Evolutionary conservation across 805 yeast species (phyloP), one percentile per base, ranked within the genome.

Genomic region (Candida sakaeoensis): DNA sequence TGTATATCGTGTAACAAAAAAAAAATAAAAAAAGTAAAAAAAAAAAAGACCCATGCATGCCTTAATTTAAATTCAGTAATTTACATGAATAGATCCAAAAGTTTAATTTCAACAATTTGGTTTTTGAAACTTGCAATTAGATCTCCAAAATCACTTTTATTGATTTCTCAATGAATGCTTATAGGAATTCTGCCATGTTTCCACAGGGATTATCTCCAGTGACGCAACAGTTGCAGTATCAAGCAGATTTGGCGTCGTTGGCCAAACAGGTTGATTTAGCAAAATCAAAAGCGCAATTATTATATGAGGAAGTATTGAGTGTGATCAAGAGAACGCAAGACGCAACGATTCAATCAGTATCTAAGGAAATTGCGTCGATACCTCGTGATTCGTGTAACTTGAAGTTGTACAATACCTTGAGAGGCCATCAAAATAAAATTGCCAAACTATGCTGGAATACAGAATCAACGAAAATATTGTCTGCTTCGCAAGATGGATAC

Each of bases 401-500:
- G 26, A 60, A 55, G 38, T 55, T 64, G 17, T 62, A 61, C 44
- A 53, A 57, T 39, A 64, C 74, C 1, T 57, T 79, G 29, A 63
- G 57, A 39, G 88, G 88, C 1, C 96, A 90, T 55, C 76, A 75
- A 48, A 83, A 80, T 54, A 88, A 89, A 54, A 74, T 89, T 15
- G 72, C 81, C 7, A 77, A 79, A 42, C 65, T 85, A 42, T 68
- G 77, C 38, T 85, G 96, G 95, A 73, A 79, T 39, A 56, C 67
- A 1, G 81, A 82, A 53, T 74, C 85, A n/a, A 58, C 62, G 33
- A 72, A 70, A 33, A 53, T 89, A 2, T 58, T 88, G 7, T 77
- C 88, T 36, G 88, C 87, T 0, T 81, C 91, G 18, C 95, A 86
- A 55, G 97, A 90, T 60, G 96, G 95, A 2, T 84, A 78, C 53